Base-by-base conservation (phyloP, 805 yeast genomes). In the Saturnispora serradocipensis region DNA sequence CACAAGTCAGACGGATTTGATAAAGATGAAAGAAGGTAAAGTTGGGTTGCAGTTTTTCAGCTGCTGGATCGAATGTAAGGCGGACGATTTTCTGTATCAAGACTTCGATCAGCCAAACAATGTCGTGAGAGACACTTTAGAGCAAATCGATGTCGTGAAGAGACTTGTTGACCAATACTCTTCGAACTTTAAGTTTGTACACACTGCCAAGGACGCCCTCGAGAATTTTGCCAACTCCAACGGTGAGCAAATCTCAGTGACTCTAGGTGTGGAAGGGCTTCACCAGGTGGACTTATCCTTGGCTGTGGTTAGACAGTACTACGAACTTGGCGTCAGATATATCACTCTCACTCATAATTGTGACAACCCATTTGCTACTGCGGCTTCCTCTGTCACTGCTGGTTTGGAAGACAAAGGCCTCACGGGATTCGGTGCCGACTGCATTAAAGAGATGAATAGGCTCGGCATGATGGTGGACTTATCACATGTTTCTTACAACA, bases 351-450 rank as follows among this genome's bases (percentile, higher is more conserved):
- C 81, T 0, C 81, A 77, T 53, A 77, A 77, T 58, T 76, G 81
- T 62, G 80, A 77, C 55, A 77, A 77, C 54, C 80, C 81, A 5
- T 77, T 75, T 62, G 81, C 81, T 2, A 76, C 80, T 13, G 78
- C 81, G 11, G 80, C 81, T 7, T 67, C 75, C 5, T 68, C 77
- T 0, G 68, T 72, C 5, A 56, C 74, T 16, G 78, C 69, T 18
- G 80, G 80, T 1, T 63, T 66, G 40, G 68, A 65, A 7, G 81
- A 76, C 56, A 59, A 59, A 20, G 81, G 81, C 0, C 61, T 77
- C 44, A 66, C 76, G 9, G 62, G 63, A 0, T 72, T 53, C 53
- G 82, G 81, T 24, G 58, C 45, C 7, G 66, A 66, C 20, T 72
- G 77, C 55, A 60, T 76, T 27, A 56, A 54, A 42, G 81, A 77